These are phyloP conservation scores for Heliosperma pusillum DNA, from an alignment of 148 eudicot genomes.

Conservation along the genomic window DNA sequence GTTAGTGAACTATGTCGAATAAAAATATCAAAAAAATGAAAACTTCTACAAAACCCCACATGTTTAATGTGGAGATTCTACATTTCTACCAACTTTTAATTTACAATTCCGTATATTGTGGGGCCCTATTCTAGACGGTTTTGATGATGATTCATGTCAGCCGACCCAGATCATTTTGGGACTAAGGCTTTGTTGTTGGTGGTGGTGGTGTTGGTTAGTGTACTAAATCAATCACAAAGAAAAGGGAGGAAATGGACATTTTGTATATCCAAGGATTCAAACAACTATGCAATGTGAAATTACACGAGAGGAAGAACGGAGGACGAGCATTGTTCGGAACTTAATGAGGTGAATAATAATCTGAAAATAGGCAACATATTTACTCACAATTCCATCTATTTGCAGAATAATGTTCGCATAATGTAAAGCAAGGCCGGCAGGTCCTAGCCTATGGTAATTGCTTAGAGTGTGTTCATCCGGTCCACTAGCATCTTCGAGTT, in stretches of 20 bases:
- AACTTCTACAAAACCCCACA: no score
- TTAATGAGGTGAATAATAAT: neutral
- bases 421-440: slow-evolving; percentile 46
- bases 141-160: no score
- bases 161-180: no score
- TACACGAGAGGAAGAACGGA: neutral
- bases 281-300: neutral
- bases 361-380: neutral
- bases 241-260: neutral
- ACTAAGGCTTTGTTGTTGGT: no score
- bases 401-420: slow-evolving; percentile 46
- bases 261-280: slow-evolving; percentile 3
- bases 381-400: slow-evolving; percentile 48
- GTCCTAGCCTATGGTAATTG: slow-evolving; percentile 37
- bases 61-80: no score
- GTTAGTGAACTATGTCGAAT: no score
- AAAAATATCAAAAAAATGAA: no score
- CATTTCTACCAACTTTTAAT: no score
- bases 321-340: neutral
- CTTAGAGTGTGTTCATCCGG: slow-evolving; percentile 20
- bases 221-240: no score
- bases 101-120: no score
- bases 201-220: no score
- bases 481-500: slow-evolving; percentile 25
- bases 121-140: no score